Conservation (phyloP, 352 stramenopile species). For the Phytophthora multivora region DNA sequence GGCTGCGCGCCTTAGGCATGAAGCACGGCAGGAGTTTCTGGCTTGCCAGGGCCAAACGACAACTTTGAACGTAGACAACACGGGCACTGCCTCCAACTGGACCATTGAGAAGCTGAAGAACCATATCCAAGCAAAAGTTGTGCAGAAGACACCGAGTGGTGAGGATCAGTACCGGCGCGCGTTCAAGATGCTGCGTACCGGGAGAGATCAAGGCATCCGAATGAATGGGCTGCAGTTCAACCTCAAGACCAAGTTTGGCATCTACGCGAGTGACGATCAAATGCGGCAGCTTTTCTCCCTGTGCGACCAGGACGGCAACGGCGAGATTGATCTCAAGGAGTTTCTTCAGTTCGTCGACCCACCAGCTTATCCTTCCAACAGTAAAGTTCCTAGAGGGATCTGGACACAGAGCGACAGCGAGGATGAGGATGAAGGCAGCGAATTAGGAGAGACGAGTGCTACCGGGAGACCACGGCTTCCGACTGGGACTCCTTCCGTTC, state of each 20-base stretch:
- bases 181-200: constrained; percentile 81
- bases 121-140: constrained; percentile 80
- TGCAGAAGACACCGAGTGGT: constrained; percentile 76
- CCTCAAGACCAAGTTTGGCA: constrained; percentile 79
- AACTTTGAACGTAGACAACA: constrained; percentile 45
- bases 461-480: not conserved
- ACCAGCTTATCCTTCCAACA: constrained; percentile 62
- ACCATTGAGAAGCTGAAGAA: constrained; percentile 67
- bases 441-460: constrained; percentile 8
- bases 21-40: constrained; percentile 73
- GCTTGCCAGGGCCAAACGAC: constrained; percentile 8
- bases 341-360: constrained; percentile 79
- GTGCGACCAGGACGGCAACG: constrained; percentile 68
- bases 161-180: constrained; percentile 81
- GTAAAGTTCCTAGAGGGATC: constrained; percentile 55
- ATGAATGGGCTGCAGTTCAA: constrained; percentile 79
- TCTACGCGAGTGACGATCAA: constrained; percentile 76
- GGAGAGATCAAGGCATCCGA: constrained; percentile 67
- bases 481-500: constrained; percentile 2
- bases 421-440: constrained; percentile 22
- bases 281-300: constrained; percentile 69
- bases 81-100: constrained; percentile 57
- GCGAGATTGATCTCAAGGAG: constrained; percentile 76
- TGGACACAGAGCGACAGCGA: constrained; percentile 49
- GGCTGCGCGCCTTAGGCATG: constrained; percentile 50